Base-by-base conservation (phyloP, 2,329 filamentous ascomycete species). In the Davidsoniella neocaledoniae region DNA sequence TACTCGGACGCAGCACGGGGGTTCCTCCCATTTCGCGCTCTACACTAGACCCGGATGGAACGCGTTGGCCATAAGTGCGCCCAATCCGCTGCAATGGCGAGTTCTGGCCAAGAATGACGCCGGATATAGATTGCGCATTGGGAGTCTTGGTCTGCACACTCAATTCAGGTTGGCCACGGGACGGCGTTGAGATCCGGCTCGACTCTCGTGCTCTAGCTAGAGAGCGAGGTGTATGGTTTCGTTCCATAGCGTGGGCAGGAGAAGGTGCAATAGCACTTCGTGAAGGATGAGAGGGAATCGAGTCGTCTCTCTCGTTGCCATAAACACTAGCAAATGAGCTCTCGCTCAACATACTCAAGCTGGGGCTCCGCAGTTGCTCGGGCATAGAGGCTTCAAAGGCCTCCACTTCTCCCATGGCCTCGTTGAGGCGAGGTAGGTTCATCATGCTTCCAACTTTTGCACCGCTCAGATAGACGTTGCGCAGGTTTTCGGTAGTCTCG, bases 311-410 rank as follows among this genome's bases (percentile, higher is more conserved):
- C 19, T 50, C 51, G 29, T 42, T 36, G 2, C 77, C 78, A 50
- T 83, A 83, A 0, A 83, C 66, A 56, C 78, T 82, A 19, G 73
- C 56, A 56, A 83, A 81, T 0, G 78, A 82, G 58, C 77, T 81
- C 60, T 82, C 77, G 55, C 78, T 82, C 54, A 83, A 61, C 10
- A 81, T 67, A 55, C 79, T 82, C 46, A 82, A 62, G 33, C 70
- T 73, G 3, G 79, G 78, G 55, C 77, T 83, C 25, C 66, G 66
- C 52, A 74, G 57, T 41, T 65, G 66, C 19, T 44, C 44, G 5
- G 48, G 44, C 48, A 46, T 40, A 48, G 40, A 41, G 38, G 40
- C 25, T 17, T 54, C 49, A 10, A 51, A n/a, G 7, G 25, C 49
- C 16, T 52, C 52, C 21, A 52, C 46, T n/a, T 50, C 48, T 10